Conservation (phyloP, 2,329 filamentous ascomycete species). For the Paraphoma chrysanthemicola region DNA sequence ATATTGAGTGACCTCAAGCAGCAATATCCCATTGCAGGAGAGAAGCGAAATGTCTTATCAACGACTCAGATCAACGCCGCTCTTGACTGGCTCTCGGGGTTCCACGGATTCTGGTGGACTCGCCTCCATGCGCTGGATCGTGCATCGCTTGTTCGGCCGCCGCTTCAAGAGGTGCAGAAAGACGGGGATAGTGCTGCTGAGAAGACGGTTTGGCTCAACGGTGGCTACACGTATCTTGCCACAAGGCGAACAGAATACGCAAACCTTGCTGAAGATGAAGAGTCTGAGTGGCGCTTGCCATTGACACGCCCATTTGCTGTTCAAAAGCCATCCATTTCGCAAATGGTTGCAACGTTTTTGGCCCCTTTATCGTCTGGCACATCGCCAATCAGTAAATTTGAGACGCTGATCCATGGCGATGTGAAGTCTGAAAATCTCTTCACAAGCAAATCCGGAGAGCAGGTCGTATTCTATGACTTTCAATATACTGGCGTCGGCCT, state of each 20-base stretch:
- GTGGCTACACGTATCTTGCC: slow-evolving; percentile 73
- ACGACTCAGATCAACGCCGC: slow-evolving; percentile 59
- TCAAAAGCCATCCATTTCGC: slow-evolving; percentile 52
- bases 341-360: slow-evolving; percentile 61
- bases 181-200: slow-evolving; percentile 29
- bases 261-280: slow-evolving; percentile 53
- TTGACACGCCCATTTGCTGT: slow-evolving; percentile 52
- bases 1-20: slow-evolving; percentile 64
- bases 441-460: slow-evolving; percentile 56
- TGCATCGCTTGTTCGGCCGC: slow-evolving; percentile 58
- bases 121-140: slow-evolving; percentile 32
- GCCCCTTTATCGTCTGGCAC: slow-evolving; percentile 44
- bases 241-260: slow-evolving; percentile 66
- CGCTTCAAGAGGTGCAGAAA: slow-evolving; percentile 59
- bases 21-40: slow-evolving; percentile 63
- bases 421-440: slow-evolving; percentile 75
- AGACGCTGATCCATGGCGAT: slow-evolving; percentile 71
- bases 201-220: slow-evolving; percentile 65
- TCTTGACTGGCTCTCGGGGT: slow-evolving; percentile 68
- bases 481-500: slow-evolving; percentile 71
- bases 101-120: slow-evolving; percentile 64
- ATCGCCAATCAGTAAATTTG: slow-evolving; percentile 48
- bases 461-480: slow-evolving; percentile 72
- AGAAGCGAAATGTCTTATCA: slow-evolving; percentile 59
- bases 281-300: slow-evolving; percentile 62